Conservation (phyloP, 2,329 filamentous ascomycete species). For the Tricladium varicosporioides region DNA sequence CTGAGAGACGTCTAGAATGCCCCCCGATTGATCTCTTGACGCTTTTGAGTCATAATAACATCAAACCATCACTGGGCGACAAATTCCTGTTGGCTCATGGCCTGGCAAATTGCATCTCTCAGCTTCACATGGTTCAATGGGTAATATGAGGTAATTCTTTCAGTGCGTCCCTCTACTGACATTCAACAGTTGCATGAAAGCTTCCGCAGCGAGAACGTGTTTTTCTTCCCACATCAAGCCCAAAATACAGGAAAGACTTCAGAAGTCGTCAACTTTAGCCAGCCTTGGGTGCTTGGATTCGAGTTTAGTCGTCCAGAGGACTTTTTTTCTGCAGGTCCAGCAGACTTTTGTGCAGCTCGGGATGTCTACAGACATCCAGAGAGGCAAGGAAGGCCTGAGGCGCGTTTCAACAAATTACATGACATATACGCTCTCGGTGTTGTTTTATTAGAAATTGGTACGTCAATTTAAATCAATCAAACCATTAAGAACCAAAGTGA, state of each 20-base stretch:
- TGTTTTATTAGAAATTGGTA: conserved; percentile 52
- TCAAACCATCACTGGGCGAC: neutral
- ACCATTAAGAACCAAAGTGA: no score
- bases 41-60: no score
- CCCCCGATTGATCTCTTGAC: neutral
- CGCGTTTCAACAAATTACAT: conserved; percentile 49
- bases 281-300: conserved; percentile 12
- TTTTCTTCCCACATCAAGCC: conserved; percentile 12
- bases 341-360: neutral
- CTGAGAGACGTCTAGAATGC: neutral
- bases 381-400: conserved; percentile 42
- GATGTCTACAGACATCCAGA: conserved; percentile 51
- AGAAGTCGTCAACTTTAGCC: neutral
- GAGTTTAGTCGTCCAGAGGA: conserved; percentile 10
- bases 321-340: conserved; percentile 6
- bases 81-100: conserved; percentile 3
- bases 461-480: no score
- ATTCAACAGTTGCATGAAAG: conserved; percentile 9
- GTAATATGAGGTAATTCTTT: neutral
- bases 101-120: conserved; percentile 3
- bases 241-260: neutral
- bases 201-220: conserved; percentile 13
- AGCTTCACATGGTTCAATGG: conserved; percentile 6
- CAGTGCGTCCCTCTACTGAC: neutral
- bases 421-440: conserved; percentile 57